A percentile compares a stretch with the other conserved stretches of the same genome.
Evolutionary conservation across 2,329 filamentous ascomycete species (phyloP).

Genomic region (Fusarium chuoi): DNA sequence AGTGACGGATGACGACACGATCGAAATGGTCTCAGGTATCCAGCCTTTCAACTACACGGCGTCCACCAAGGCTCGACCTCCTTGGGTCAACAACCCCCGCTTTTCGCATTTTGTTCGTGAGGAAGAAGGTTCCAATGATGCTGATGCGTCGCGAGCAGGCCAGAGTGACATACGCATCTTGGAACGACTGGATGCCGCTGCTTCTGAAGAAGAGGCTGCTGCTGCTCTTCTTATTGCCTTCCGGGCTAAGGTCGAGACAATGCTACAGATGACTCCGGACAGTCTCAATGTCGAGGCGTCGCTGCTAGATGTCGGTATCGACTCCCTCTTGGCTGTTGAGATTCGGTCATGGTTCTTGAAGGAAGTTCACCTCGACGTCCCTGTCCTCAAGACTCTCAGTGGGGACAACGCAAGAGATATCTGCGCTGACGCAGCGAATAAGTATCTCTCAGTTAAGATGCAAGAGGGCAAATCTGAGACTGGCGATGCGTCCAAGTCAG

Average conservation of each 20-base stretch:
- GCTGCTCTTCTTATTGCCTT: neutral
- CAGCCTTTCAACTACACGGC: neutral
- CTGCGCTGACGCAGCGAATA: neutral
- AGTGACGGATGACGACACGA: neutral
- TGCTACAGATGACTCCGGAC: neutral
- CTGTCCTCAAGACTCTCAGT: slow-evolving; percentile 1
- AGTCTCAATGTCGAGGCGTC: neutral
- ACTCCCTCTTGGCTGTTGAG: slow-evolving; percentile 1
- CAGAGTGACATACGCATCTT: neutral
- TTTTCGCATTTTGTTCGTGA: slow-evolving; percentile 1
- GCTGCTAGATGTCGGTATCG: neutral
- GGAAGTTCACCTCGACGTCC: neutral
- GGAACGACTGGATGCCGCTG: neutral
- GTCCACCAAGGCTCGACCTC: neutral
- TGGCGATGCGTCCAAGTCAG: neutral
- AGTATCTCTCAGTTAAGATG: slow-evolving; percentile 2
- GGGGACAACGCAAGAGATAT: neutral
- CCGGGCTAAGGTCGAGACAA: neutral
- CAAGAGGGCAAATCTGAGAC: neutral
- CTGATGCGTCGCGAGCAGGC: neutral
- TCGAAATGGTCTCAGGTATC: slow-evolving; percentile 1
- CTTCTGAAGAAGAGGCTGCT: neutral
- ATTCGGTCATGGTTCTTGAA: slow-evolving; percentile 9
- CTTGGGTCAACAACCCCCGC: slow-evolving; percentile 1
- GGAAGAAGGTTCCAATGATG: neutral